Percentiles rank a stretch among this genome's conserved stretches.
Evolutionary conservation across 768 basidiomycete genomes (phyloP).

Genomic region (Mycena venus): DNA sequence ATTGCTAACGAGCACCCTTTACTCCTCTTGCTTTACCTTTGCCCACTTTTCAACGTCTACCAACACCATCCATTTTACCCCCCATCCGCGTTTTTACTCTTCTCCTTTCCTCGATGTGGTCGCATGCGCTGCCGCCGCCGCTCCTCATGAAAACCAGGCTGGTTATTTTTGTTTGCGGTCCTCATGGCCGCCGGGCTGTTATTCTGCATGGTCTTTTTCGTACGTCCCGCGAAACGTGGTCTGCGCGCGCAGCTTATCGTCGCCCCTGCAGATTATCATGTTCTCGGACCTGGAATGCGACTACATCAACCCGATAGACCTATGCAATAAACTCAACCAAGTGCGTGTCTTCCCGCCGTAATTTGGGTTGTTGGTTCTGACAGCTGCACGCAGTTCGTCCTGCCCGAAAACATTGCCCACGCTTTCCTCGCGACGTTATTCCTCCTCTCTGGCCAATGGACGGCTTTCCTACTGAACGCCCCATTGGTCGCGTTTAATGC

Average conservation of each 20-base stretch:
- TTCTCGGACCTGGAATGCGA: constrained; percentile 99
- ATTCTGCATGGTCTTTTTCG: constrained; percentile 99
- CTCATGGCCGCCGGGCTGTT: constrained; percentile 94
- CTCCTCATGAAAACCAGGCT: constrained; percentile 4
- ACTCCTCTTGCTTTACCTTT: background rate
- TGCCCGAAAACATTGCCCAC: constrained; percentile 96
- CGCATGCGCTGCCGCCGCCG: background rate
- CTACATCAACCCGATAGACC: constrained; percentile 99
- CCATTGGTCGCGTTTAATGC: constrained; percentile 92
- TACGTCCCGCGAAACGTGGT: constrained; percentile 58
- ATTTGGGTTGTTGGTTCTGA: background rate
- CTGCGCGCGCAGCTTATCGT: background rate
- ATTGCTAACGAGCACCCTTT: constrained; percentile 4
- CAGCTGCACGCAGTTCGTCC: constrained; percentile 80
- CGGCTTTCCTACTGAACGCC: constrained; percentile 89
- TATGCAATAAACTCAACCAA: constrained; percentile 99
- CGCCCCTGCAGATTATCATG: constrained; percentile 90
- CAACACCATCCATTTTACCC: background rate
- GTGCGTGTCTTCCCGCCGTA: constrained; percentile 56
- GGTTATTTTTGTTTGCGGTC: constrained; percentile 95
- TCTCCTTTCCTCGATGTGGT: background rate
- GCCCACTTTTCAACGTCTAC: background rate
- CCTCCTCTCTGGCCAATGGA: constrained; percentile 96
- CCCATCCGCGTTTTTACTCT: background rate
- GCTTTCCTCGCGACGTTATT: constrained; percentile 92